Conservation (phyloP, 1,284 basidiomycete species). For the Cutaneotrichosporon spelunceum region DNA sequence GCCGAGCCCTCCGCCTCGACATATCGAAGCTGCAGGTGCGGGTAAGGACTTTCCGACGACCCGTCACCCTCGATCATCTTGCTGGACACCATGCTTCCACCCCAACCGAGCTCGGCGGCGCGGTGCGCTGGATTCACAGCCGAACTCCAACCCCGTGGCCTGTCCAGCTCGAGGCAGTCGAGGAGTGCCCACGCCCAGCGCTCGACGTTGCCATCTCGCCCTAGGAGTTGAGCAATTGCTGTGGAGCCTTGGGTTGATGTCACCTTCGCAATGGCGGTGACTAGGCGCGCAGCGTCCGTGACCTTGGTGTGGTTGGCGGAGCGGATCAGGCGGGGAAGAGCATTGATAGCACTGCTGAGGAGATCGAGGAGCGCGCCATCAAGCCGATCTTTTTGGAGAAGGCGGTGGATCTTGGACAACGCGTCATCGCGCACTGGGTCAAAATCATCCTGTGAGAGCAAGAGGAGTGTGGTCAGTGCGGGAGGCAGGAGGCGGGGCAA, state of each 20-base stretch:
- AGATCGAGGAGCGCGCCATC: slow-evolving; percentile 52
- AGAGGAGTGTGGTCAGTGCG: slow-evolving; percentile 58
- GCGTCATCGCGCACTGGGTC: slow-evolving; percentile 62
- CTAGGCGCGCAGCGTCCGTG: slow-evolving; percentile 62
- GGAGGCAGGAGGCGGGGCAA: slow-evolving; percentile 64
- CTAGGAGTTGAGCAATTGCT: slow-evolving; percentile 64
- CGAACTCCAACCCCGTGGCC: slow-evolving; percentile 57
- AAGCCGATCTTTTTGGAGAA: slow-evolving; percentile 56
- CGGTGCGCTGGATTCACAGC: slow-evolving; percentile 30
- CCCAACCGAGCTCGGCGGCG: slow-evolving; percentile 50
- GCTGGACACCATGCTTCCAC: slow-evolving; percentile 29
- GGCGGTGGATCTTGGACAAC: slow-evolving; percentile 53
- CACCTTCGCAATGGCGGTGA: slow-evolving; percentile 66
- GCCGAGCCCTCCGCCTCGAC: slow-evolving; percentile 61
- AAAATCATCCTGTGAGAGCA: slow-evolving; percentile 57
- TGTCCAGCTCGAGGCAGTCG: slow-evolving; percentile 67
- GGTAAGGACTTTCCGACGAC: slow-evolving; percentile 29
- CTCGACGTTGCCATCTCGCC: slow-evolving; percentile 76
- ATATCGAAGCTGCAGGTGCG: slow-evolving; percentile 59
- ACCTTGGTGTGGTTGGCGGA: slow-evolving; percentile 69
- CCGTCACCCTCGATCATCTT: slow-evolving; percentile 37
- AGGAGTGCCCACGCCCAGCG: slow-evolving; percentile 83
- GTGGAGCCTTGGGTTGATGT: slow-evolving; percentile 46
- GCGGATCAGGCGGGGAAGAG: slow-evolving; percentile 69
- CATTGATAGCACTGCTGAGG: slow-evolving; percentile 61